phyloP scores from a whole-genome alignment of 1,284 basidiomycete species.

The Phlebopus sp. region DNA sequence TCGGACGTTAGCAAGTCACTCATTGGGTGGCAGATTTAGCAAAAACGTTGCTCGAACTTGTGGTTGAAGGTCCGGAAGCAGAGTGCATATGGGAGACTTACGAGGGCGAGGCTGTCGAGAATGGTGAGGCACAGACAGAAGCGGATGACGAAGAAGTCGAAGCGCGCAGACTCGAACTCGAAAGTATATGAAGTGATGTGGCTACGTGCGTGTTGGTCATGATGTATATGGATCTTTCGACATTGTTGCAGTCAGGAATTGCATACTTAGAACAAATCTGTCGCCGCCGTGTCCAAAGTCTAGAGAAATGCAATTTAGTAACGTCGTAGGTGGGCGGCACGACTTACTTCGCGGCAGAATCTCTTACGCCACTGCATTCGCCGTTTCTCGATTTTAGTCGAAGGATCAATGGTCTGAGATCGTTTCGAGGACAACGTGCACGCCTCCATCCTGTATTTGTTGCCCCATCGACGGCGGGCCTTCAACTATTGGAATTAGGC shows the following conservation, averaged over 20 bases:
- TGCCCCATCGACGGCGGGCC: slow-evolving; percentile 42
- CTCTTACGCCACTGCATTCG: slow-evolving; percentile 40
- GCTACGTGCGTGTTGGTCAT: no score
- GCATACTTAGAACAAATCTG: slow-evolving; percentile 19
- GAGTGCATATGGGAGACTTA: slow-evolving; percentile 72
- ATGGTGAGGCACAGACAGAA: slow-evolving; percentile 51
- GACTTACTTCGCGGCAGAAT: slow-evolving; percentile 41
- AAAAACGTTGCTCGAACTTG: slow-evolving; percentile 64
- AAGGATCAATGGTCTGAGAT: slow-evolving; percentile 35
- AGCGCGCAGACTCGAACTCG: slow-evolving; percentile 25
- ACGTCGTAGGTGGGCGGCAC: neutral
- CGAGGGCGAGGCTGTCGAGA: slow-evolving; percentile 46
- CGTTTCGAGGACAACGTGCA: slow-evolving; percentile 51
- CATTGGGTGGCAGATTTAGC: slow-evolving; percentile 51
- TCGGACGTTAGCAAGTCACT: slow-evolving; percentile 1
- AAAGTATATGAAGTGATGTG: no score
- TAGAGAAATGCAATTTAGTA: slow-evolving; percentile 9
- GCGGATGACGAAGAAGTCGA: slow-evolving; percentile 36
- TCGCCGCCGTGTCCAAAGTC: slow-evolving; percentile 18
- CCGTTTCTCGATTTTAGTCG: slow-evolving; percentile 28
- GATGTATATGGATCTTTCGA: no score
- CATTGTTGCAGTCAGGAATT: no score
- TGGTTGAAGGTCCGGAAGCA: slow-evolving; percentile 74
- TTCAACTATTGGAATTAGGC: slow-evolving; percentile 30
- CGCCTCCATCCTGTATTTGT: slow-evolving; percentile 50